Evolutionary conservation across 2,329 filamentous ascomycete genomes (phyloP).

Genomic region (Calonectria honghensis): DNA sequence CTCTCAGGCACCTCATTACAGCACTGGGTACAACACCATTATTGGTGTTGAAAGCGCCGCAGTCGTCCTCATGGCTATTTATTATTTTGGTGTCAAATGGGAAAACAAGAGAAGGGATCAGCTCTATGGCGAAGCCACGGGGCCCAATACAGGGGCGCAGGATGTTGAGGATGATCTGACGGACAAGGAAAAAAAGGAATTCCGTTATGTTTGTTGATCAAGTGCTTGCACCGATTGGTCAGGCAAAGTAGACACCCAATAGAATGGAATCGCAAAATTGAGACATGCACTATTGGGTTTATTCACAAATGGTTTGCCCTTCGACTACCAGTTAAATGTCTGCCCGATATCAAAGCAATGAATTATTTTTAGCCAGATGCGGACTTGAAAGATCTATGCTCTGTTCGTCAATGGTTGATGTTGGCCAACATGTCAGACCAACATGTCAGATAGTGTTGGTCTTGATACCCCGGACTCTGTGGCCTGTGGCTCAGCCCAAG

Average conservation of each 20-base stretch:
- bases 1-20: slow-evolving; percentile 15
- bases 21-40: slow-evolving; percentile 12
- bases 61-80: slow-evolving; percentile 5
- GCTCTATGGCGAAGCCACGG: neutral
- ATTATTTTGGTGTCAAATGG: slow-evolving; percentile 15
- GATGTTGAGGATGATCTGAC: neutral
- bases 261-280: neutral
- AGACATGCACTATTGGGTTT: neutral
- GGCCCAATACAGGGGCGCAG: neutral
- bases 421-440: no score
- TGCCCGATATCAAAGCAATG: no score
- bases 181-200: neutral
- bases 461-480: no score
- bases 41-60: slow-evolving; percentile 15
- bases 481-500: no score
- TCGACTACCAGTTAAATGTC: no score
- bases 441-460: no score
- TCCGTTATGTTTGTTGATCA: slow-evolving; percentile 8
- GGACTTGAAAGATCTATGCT: no score
- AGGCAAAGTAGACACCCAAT: neutral
- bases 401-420: no score
- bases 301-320: neutral
- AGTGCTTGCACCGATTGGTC: no score
- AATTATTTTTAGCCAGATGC: no score
- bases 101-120: slow-evolving; percentile 7